Base-by-base conservation (phyloP, 768 basidiomycete genomes). In the Calocera viscosa region DNA sequence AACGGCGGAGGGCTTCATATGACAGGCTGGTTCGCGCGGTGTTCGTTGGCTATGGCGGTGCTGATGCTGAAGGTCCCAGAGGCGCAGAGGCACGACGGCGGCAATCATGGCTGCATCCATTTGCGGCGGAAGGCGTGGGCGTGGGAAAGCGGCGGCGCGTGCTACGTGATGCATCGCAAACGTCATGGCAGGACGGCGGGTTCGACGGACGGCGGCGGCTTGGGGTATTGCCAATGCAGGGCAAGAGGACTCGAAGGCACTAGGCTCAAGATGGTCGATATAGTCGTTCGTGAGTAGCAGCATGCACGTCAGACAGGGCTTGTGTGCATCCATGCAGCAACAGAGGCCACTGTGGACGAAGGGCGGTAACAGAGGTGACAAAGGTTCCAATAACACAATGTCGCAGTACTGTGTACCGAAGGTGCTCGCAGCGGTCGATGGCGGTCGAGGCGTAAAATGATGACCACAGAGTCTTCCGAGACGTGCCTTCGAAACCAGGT, bases 151-250 rank as follows among this genome's bases (percentile, higher is more conserved):
- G 53, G 53, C 53, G 53, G 30, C 26, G 2, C 5, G 24, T 60
- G 19, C n/a, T 24, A 49, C 22, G 53, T 30, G 53, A 60, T 60
- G 14, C 53, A 60, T 60, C 53, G 16, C 53, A 19, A 19, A 10
- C 24, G 53, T 60, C 53, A 60, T 19, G 14, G 53, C 53, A 60
- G 53, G 53, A 60, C 53, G 43, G 16, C 43, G 53, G 53, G 53
- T 60, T 60, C 53, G 26, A 30, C 53, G 53, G 53, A 60, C 53
- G 53, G 53, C 53, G 53, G 53, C 53, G 53, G 53, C 53, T 26
- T 60, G 24, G 19, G 24, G 30, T 26, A 22, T 60, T 49, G 53
- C 53, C 53, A 14, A 60, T 60, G 53, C 53, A 60, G 53, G 53
- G 53, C 53, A 60, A 30, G 14, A 26, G 11, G 26, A 60, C 53